Conservation (phyloP, 345 rosid species). For the Eucalyptus shirleyi region DNA sequence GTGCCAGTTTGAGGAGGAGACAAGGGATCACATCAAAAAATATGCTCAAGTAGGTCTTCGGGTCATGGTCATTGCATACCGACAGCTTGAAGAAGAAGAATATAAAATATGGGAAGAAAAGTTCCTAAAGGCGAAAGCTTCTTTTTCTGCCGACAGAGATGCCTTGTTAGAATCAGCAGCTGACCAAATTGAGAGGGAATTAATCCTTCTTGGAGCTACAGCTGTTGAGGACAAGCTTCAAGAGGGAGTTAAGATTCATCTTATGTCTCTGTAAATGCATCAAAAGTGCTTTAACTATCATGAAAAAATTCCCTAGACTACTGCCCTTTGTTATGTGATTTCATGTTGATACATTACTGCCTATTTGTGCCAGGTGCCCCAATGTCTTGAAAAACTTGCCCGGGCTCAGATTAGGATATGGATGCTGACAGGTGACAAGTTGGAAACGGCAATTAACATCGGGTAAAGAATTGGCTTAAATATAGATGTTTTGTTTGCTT, state of each 20-base stretch:
- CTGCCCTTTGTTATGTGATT: not conserved
- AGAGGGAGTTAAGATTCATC: slow-evolving; percentile 46
- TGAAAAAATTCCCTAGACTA: not conserved
- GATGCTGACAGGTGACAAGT: slow-evolving; percentile 90
- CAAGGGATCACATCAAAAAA: slow-evolving; percentile 40
- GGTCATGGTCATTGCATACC: slow-evolving; percentile 62
- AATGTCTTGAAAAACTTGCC: slow-evolving; percentile 70
- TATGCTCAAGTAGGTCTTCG: slow-evolving; percentile 81
- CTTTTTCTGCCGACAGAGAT: slow-evolving; percentile 44
- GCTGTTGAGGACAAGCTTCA: slow-evolving; percentile 96
- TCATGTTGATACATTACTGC: not conserved
- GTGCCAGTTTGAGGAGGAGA: slow-evolving; percentile 25
- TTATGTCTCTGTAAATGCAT: not conserved
- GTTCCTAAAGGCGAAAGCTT: slow-evolving; percentile 43
- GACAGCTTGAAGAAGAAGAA: slow-evolving; percentile 56
- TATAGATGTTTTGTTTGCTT: not conserved
- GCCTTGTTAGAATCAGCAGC: slow-evolving; percentile 37
- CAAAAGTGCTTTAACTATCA: not conserved
- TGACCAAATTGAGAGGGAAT: slow-evolving; percentile 53
- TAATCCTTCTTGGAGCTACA: slow-evolving; percentile 87
- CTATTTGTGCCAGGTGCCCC: slow-evolving; percentile 44
- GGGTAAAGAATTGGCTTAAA: slow-evolving; percentile 37
- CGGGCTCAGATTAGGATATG: slow-evolving; percentile 68
- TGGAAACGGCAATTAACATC: slow-evolving; percentile 85
- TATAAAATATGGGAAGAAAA: slow-evolving; percentile 45